phyloP scores from a whole-genome alignment of 495 filamentous ascomycete species.

The Podospora sp. region DNA sequence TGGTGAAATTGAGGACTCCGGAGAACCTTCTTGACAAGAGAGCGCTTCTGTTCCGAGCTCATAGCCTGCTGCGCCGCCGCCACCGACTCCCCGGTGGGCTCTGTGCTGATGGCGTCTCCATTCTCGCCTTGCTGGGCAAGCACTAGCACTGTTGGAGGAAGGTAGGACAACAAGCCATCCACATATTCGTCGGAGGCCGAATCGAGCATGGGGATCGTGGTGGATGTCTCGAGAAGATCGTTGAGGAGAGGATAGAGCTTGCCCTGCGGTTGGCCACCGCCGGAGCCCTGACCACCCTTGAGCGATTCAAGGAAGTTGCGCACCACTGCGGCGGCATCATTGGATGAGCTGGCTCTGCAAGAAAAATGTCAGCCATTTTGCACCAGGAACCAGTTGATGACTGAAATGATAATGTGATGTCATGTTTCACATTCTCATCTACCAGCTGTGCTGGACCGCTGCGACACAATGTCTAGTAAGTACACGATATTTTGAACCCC shows the following conservation, averaged over 20 bases:
- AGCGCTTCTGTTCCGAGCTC: slow-evolving; percentile 74
- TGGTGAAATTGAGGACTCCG: slow-evolving; percentile 89
- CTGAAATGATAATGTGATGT: slow-evolving; percentile 13
- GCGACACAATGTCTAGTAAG: slow-evolving; percentile 28
- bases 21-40: slow-evolving; percentile 79
- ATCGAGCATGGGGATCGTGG: slow-evolving; percentile 77
- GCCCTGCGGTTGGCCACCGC: slow-evolving; percentile 47
- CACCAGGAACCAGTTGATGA: slow-evolving; percentile 5
- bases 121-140: slow-evolving; percentile 67
- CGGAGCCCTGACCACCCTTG: slow-evolving; percentile 55
- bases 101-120: slow-evolving; percentile 43
- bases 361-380: slow-evolving; percentile 39
- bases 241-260: slow-evolving; percentile 80
- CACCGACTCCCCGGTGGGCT: slow-evolving; percentile 66
- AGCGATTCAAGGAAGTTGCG: slow-evolving; percentile 89
- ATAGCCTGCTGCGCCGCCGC: slow-evolving; percentile 75
- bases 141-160: slow-evolving; percentile 70
- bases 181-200: slow-evolving; percentile 63
- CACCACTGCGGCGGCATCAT: slow-evolving; percentile 61
- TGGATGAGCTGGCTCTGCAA: slow-evolving; percentile 43
- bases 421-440: slow-evolving; percentile 27
- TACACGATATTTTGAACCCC: slow-evolving; percentile 35
- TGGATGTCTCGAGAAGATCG: slow-evolving; percentile 77
- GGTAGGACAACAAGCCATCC: slow-evolving; percentile 71
- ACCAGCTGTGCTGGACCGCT: slow-evolving; percentile 21